Conservation (phyloP, 176 grass and related monocot genomes). For the Aegilops sharonensis region DNA sequence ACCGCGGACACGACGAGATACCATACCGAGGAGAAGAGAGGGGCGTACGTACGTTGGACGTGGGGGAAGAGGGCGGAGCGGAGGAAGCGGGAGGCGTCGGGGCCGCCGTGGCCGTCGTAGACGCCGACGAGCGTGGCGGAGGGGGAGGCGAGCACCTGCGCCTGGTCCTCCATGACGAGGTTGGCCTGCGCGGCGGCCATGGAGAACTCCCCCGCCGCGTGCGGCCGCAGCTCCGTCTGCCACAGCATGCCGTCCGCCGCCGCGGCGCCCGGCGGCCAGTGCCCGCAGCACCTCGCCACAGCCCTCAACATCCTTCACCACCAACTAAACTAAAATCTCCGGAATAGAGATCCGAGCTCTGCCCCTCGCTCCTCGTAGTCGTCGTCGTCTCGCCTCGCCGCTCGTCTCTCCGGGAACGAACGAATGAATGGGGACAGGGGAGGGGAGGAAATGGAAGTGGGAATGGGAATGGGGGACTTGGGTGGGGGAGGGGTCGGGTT, state of each 20-base stretch:
- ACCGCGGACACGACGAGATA: not conserved
- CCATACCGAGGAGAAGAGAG: no score
- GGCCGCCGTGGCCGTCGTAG: constrained; percentile 82
- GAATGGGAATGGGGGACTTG: constrained; percentile 3
- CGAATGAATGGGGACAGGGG: not conserved
- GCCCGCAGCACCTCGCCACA: constrained; percentile 63
- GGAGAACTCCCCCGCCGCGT: constrained; percentile 88
- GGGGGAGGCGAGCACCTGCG: constrained; percentile 82
- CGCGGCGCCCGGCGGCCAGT: constrained; percentile 43
- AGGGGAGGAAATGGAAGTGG: not conserved
- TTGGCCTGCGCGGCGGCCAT: constrained; percentile 92
- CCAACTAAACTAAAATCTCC: not conserved
- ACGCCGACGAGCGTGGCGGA: constrained; percentile 65
- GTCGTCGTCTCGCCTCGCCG: not conserved
- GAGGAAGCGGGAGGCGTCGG: constrained; percentile 79
- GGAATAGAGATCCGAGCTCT: constrained; percentile 4
- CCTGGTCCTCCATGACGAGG: constrained; percentile 77
- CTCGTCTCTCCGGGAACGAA: not conserved
- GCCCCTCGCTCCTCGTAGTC: not conserved
- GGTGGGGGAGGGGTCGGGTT: constrained; percentile 35
- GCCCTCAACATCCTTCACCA: constrained; percentile 37
- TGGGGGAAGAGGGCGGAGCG: constrained; percentile 59
- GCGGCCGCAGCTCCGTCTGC: constrained; percentile 80
- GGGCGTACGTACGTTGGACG: constrained; percentile 60
- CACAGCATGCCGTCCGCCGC: constrained; percentile 80